Evolutionary conservation across 208 protist species (phyloP), one percentile per base, ranked within the genome.

Genomic region (Acanthamoeba royreba): DNA sequence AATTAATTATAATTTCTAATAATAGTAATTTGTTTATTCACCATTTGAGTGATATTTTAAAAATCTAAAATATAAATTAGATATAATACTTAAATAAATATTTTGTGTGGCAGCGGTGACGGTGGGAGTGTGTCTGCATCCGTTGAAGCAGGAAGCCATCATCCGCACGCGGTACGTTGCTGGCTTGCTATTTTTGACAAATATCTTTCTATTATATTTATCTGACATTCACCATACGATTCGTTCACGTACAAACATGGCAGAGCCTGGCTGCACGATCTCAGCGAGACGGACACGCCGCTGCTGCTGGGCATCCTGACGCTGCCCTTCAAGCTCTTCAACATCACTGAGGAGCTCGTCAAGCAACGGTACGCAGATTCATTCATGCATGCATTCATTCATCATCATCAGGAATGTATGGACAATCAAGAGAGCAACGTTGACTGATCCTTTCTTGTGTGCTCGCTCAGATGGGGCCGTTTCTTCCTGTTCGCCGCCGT

Each of bases 261-360:
- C 66, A 77, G 63, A 38, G 63, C 63, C 8, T 87, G 77, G 77
- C 77, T 87, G 3, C 31, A 28, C 46, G 31, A 49, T 13, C 15
- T 87, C 42, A 87, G 46, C n/a, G 9, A 25, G 31, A 87, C 77
- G 4, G 47, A 87, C 77, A 87, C 77, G 4, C 77, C 77, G n/a
- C 42, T 87, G 42, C 77, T 87, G 42, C 47, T 87, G 0, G 77
- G 77, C 25, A 13, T 87, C 19, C 46, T 87, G 42, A 33, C 47
- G 25, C 31, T 87, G 5, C 77, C 77, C 47, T 87, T 87, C 28
- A 49, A 58, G 43, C 46, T 87, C 13, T 35, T 87, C 77, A 87
- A 25, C 77, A 49, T 87, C 46, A 87, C 77, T 35, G 77, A 87
- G 22, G 77, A 87, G 77, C 77, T 87, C 19, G 77, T 87, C 77